Percentiles rank a stretch among this genome's conserved stretches.
phyloP scores from a whole-genome alignment of 495 filamentous ascomycete species.

The Aspergillus baeticus region DNA sequence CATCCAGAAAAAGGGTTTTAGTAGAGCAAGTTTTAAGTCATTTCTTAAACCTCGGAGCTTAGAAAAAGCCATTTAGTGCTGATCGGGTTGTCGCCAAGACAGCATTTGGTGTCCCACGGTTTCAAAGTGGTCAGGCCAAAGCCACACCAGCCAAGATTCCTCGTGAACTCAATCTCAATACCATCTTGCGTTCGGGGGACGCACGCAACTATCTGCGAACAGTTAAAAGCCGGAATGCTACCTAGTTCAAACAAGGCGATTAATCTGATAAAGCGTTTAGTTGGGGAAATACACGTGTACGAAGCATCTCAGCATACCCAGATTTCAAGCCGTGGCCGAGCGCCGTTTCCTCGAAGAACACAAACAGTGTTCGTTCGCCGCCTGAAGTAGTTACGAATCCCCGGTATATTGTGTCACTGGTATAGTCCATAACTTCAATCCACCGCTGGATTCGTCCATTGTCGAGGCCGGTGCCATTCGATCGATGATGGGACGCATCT shows the following conservation, averaged over 20 bases:
- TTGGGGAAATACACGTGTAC: constrained; percentile 5
- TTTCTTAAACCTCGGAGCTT: constrained; percentile 78
- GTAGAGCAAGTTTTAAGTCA: no score
- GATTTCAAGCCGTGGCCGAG: constrained; percentile 77
- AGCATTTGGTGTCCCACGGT: constrained; percentile 56
- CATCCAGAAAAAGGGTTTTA: no score
- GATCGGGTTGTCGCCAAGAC: constrained; percentile 42
- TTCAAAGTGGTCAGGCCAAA: constrained; percentile 79
- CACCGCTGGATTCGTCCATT: constrained; percentile 49
- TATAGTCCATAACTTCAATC: constrained; percentile 89
- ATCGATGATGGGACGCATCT: constrained; percentile 54
- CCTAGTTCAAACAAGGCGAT: constrained; percentile 91
- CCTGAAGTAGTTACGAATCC: constrained; percentile 69
- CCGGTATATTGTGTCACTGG: constrained; percentile 75
- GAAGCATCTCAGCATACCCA: constrained; percentile 57
- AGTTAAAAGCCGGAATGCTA: constrained; percentile 62
- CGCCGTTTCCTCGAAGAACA: constrained; percentile 76
- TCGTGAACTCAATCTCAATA: constrained; percentile 62
- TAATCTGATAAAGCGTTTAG: constrained; percentile 51
- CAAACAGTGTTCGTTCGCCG: constrained; percentile 73
- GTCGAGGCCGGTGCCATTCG: constrained; percentile 23
- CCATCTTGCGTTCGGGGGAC: constrained; percentile 64
- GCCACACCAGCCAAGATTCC: constrained; percentile 88
- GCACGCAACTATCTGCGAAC: constrained; percentile 76
- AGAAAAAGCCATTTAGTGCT: constrained; percentile 83